phyloP scores from a whole-genome alignment of 257 asterid genomes.

The Euphrasia confusa region DNA sequence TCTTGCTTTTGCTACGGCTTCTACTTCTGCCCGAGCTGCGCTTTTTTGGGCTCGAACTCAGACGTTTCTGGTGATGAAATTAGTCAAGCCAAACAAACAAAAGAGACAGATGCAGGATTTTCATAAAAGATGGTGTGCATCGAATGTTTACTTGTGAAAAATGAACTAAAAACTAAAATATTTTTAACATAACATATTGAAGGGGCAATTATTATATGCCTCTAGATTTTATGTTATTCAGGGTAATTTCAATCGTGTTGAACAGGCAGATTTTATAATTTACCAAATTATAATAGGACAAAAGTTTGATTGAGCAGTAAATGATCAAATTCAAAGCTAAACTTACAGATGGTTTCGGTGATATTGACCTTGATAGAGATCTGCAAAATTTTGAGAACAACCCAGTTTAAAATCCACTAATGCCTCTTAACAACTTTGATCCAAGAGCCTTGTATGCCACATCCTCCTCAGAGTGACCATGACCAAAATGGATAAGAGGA shows the following conservation, averaged over 20 bases:
- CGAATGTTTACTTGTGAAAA: background rate
- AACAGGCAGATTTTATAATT: background rate
- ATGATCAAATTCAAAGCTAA: constrained; percentile 10
- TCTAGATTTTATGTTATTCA: too few relatives aligned
- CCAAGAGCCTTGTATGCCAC: constrained; percentile 78
- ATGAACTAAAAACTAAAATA: background rate
- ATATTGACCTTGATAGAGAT: constrained; percentile 95
- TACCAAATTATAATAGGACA: background rate
- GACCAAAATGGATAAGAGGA: constrained; percentile 48
- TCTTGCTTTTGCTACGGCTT: constrained; percentile 51
- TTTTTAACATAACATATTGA: background rate
- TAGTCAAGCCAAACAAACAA: constrained; percentile 28
- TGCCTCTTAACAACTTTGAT: constrained; percentile 73
- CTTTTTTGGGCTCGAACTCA: constrained; percentile 55
- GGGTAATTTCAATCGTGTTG: background rate
- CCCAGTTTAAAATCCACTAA: constrained; percentile 82
- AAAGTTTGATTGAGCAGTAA: background rate
- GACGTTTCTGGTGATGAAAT: constrained; percentile 54
- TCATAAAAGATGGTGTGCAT: background rate
- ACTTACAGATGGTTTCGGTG: constrained; percentile 90
- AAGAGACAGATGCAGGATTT: constrained; percentile 16
- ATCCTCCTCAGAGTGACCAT: constrained; percentile 71
- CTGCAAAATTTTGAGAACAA: constrained; percentile 99
- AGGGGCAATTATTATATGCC: background rate
- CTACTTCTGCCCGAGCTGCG: constrained; percentile 42